A percentile compares a stretch with the other conserved stretches of the same genome.
Conservation (phyloP, 148 eudicot genomes). For the Rhododendron molle region DNA sequence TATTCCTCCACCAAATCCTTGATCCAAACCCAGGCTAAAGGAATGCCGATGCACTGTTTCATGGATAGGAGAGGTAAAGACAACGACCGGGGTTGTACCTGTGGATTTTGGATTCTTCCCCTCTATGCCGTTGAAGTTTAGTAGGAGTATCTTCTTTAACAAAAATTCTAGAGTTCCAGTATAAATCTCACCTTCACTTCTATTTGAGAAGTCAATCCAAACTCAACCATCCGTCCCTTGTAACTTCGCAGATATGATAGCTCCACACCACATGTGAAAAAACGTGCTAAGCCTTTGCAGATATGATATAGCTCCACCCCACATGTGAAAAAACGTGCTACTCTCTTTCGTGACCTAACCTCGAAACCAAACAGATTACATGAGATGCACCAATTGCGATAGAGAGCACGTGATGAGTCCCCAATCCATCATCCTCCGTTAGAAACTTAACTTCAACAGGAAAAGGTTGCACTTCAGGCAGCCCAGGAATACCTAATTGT, state of each 20-base stretch:
- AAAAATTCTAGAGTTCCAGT: not conserved
- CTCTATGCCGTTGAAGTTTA: not conserved
- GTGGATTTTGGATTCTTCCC: not conserved
- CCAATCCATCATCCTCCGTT: constrained; percentile 66
- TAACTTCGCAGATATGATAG: not conserved
- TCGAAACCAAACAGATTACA: constrained; percentile 74
- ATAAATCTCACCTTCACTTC: not conserved
- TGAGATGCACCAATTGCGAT: constrained; percentile 85
- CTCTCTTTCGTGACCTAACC: constrained; percentile 21
- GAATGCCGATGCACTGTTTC: not conserved
- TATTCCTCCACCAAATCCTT: not conserved
- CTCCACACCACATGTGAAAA: not conserved
- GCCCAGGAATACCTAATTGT: constrained; percentile 88
- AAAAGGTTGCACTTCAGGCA: constrained; percentile 68
- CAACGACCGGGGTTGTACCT: not conserved
- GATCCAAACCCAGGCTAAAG: not conserved
- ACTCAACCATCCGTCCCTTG: not conserved
- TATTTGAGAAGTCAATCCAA: not conserved
- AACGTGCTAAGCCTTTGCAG: not conserved
- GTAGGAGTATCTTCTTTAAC: too few species aligned
- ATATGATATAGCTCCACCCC: not conserved
- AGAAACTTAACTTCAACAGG: constrained; percentile 88
- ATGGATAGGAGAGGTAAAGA: not conserved
- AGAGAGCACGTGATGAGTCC: constrained; percentile 55
- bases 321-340: not conserved